Conservation (phyloP, 2,329 filamentous ascomycete species). For the Penicillium sp. region DNA sequence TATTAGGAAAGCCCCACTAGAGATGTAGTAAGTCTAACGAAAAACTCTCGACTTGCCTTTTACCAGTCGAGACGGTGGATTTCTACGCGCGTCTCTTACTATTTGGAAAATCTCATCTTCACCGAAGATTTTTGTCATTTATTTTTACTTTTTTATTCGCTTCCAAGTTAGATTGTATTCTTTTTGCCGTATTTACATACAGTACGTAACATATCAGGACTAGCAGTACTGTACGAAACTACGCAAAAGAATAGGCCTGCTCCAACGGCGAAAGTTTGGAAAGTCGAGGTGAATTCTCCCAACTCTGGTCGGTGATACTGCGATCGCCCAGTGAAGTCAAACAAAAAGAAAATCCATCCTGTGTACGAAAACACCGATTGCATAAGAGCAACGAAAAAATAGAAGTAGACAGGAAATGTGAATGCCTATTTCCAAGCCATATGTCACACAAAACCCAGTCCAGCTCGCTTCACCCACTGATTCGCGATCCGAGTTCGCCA, state of each 20-base stretch:
- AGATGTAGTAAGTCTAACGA: conserved; percentile 4
- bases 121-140: not conserved
- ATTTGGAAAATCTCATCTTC: not conserved
- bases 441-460: not conserved
- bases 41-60: conserved; percentile 12
- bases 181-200: too few species aligned
- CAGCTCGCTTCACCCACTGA: conserved; percentile 1
- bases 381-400: conserved; percentile 4
- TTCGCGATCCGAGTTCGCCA: not conserved
- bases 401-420: conserved; percentile 6
- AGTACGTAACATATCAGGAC: too few species aligned
- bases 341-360: conserved; percentile 1
- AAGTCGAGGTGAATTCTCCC: not conserved
- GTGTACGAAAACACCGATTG: conserved; percentile 8
- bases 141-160: too few species aligned
- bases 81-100: not conserved
- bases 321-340: too few species aligned
- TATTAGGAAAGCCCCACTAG: conserved; percentile 15
- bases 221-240: too few species aligned
- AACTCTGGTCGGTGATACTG: too few species aligned
- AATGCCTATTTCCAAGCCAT: conserved; percentile 5
- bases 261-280: not conserved
- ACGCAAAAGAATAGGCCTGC: too few species aligned
- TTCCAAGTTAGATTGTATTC: too few species aligned
- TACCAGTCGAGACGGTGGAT: conserved; percentile 11